These are phyloP conservation scores for Aureobasidium sp. DNA, from an alignment of 2,329 filamentous ascomycete species.

Conservation along the genomic window DNA sequence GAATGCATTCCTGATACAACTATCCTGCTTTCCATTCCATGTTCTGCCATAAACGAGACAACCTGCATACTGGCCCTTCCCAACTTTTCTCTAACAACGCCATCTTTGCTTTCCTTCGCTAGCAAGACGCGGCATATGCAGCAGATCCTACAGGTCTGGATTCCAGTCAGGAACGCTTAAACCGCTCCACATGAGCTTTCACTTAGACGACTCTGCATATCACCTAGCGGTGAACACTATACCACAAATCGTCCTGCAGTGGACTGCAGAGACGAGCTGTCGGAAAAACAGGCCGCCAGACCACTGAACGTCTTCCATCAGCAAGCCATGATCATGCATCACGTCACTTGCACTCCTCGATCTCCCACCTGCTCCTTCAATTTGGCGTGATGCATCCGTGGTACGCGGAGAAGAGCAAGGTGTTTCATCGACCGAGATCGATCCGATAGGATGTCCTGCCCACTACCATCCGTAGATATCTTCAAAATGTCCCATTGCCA, in stretches of 20 bases:
- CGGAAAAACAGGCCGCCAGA: not conserved
- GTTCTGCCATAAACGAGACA: no score
- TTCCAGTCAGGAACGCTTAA: not conserved
- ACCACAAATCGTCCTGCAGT: not conserved
- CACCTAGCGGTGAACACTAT: not conserved
- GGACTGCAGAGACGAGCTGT: not conserved
- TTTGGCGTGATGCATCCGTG: not conserved
- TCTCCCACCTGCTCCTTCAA: not conserved
- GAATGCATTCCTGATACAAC: no score
- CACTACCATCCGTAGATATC: not conserved
- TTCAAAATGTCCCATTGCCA: no score
- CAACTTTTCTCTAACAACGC: not conserved
- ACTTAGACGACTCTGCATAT: not conserved
- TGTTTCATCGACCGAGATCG: not conserved
- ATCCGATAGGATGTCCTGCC: not conserved
- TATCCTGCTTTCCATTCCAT: no score
- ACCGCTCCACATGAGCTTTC: not conserved
- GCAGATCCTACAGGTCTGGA: not conserved
- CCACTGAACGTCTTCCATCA: not conserved
- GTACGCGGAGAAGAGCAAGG: not conserved
- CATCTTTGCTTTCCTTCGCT: slow-evolving; percentile 2
- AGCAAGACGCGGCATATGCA: not conserved
- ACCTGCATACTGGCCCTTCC: no score
- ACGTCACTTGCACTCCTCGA: no score
- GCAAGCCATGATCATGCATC: not conserved